Evolutionary conservation across 2,329 filamentous ascomycete species (phyloP).

Genomic region (Aspergillus puulaauensis): DNA sequence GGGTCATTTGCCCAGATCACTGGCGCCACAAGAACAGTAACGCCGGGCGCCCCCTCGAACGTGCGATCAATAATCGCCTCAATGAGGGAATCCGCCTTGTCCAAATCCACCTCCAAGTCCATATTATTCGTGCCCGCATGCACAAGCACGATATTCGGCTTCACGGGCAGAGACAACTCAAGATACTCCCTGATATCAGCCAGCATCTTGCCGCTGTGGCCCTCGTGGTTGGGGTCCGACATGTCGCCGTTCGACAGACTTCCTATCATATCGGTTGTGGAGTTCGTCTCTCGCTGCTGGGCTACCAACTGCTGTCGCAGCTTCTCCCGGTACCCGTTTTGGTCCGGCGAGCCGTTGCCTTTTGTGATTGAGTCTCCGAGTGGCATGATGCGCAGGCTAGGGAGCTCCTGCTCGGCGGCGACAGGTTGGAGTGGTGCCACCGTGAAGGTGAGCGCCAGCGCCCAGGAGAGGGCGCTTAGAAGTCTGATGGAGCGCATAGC

Average conservation of each 20-base stretch:
- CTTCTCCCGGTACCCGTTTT: neutral
- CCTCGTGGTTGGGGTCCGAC: neutral
- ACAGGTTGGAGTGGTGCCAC: too few species aligned
- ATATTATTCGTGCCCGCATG: neutral
- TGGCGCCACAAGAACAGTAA: neutral
- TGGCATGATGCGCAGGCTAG: slow-evolving; percentile 1
- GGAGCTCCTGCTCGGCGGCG: neutral
- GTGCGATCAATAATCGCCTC: neutral
- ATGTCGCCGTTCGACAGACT: neutral
- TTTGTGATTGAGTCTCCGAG: slow-evolving; percentile 4
- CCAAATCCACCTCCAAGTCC: neutral
- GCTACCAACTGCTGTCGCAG: neutral
- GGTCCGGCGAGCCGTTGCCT: neutral
- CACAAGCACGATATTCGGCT: neutral
- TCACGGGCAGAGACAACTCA: neutral
- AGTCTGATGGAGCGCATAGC: too few species aligned
- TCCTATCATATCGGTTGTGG: neutral
- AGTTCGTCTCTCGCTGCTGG: neutral
- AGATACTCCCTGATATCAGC: neutral
- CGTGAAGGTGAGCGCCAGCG: too few species aligned
- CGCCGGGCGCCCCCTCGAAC: neutral
- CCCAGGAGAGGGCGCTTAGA: too few species aligned
- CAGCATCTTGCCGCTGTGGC: neutral
- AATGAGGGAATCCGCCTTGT: neutral
- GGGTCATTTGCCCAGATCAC: neutral